Percentiles rank a stretch among this genome's conserved stretches.
These are phyloP conservation scores for Pseudogymnoascus sp. DNA, from an alignment of 2,329 filamentous ascomycete species.

Conservation along the genomic window DNA sequence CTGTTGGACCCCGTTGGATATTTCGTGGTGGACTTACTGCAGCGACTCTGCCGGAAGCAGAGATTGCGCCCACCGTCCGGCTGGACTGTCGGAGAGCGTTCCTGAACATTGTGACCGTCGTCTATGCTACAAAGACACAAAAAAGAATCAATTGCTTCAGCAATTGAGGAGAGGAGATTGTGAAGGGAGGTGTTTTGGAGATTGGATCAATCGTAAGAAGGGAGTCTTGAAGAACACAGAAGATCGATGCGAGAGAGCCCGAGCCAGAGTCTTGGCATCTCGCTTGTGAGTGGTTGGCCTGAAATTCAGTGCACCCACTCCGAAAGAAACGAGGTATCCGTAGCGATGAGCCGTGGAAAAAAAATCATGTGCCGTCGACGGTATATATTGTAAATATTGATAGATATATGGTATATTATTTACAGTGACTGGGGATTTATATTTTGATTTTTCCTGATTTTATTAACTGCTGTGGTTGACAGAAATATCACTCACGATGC, in stretches of 20 bases:
- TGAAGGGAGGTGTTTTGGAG: conserved; percentile 29
- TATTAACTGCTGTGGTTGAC: not conserved
- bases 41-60: conserved; percentile 83
- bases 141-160: conserved; percentile 54
- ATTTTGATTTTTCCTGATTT: conserved; percentile 2
- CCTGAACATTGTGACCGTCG: conserved; percentile 78
- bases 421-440: not conserved
- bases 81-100: conserved; percentile 95
- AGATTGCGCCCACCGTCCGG: conserved; percentile 88
- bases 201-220: conserved; percentile 12
- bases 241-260: conserved; percentile 10
- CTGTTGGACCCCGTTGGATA: conserved; percentile 32
- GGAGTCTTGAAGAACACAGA: conserved; percentile 9
- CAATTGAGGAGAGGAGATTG: conserved; percentile 57
- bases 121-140: conserved; percentile 42
- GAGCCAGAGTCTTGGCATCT: conserved; percentile 10
- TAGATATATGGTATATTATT: not conserved
- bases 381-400: not conserved
- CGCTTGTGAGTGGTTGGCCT: conserved; percentile 10
- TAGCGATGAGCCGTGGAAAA: conserved; percentile 5
- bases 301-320: conserved; percentile 7
- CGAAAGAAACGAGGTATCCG: conserved; percentile 3
- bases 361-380: not conserved
- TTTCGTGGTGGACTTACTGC: conserved; percentile 66
- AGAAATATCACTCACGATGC: not conserved